A percentile compares a stretch with the other conserved stretches of the same genome.
Conservation (phyloP, 768 basidiomycete genomes). For the Lactarius hengduanensis region DNA sequence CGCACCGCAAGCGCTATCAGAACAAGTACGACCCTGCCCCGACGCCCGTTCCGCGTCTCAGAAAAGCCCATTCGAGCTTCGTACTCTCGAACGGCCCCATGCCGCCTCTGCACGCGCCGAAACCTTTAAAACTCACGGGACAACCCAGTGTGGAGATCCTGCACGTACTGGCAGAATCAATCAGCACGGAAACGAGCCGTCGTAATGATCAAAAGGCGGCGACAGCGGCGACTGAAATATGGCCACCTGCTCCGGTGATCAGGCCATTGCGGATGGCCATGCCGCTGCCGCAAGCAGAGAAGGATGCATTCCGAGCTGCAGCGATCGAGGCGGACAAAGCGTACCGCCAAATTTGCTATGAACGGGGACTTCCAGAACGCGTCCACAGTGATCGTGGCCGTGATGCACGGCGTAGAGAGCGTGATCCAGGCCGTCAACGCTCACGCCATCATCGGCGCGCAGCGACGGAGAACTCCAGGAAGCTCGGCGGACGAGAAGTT, state of each 20-base stretch:
- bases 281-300: conserved; percentile 8
- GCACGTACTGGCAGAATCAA: not conserved
- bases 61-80: conserved; percentile 19
- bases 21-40: not conserved
- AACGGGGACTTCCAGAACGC: conserved; percentile 8
- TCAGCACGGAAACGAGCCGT: not conserved
- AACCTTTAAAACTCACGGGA: conserved; percentile 4
- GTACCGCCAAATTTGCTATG: not conserved
- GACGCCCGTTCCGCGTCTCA: conserved; percentile 3
- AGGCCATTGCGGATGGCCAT: not conserved
- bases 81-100: conserved; percentile 1
- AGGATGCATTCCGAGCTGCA: not conserved
- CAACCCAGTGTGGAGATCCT: conserved; percentile 4
- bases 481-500: conserved; percentile 12
- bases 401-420: conserved; percentile 6
- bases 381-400: conserved; percentile 5
- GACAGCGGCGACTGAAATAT: not conserved
- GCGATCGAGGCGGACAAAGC: conserved; percentile 16
- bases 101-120: conserved; percentile 15
- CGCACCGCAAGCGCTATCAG: not conserved
- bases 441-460: conserved; percentile 17
- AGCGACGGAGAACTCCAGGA: conserved; percentile 15
- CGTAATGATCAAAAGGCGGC: not conserved
- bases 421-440: conserved; percentile 7
- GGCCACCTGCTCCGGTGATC: conserved; percentile 19